These are phyloP conservation scores for Wallacemonas sp. DNA, from an alignment of 208 protist species.

Conservation along the genomic window DNA sequence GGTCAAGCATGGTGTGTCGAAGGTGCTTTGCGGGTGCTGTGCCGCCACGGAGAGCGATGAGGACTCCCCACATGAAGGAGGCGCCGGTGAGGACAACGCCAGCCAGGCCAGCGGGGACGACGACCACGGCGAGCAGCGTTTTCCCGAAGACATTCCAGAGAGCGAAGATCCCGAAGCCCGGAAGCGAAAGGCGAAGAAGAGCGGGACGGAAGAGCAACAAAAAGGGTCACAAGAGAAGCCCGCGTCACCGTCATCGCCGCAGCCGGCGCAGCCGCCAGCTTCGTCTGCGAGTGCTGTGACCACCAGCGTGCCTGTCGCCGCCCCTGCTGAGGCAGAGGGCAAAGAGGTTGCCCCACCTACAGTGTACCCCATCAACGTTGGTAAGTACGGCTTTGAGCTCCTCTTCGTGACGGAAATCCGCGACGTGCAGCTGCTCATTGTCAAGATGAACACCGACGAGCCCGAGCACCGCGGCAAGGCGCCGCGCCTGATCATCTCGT, in stretches of 20 bases:
- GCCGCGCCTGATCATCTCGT: slow-evolving; percentile 80
- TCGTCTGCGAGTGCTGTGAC: neutral
- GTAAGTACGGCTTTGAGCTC: slow-evolving; percentile 79
- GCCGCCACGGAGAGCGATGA: slow-evolving; percentile 18
- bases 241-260: neutral
- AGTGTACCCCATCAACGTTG: slow-evolving; percentile 59
- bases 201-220: neutral
- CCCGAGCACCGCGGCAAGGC: slow-evolving; percentile 54
- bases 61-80: slow-evolving; percentile 1
- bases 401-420: slow-evolving; percentile 47
- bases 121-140: neutral
- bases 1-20: slow-evolving; percentile 27
- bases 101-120: neutral
- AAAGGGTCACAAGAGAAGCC: neutral
- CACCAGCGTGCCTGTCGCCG: neutral
- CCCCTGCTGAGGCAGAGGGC: neutral
- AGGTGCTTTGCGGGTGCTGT: slow-evolving; percentile 35
- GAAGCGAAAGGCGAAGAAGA: neutral
- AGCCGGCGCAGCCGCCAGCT: neutral
- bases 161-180: neutral
- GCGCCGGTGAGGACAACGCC: slow-evolving; percentile 9
- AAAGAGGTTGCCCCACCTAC: neutral
- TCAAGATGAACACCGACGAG: slow-evolving; percentile 38
- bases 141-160: slow-evolving; percentile 9
- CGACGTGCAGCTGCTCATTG: slow-evolving; percentile 79